A percentile compares a stretch with the other conserved stretches of the same genome.
Evolutionary conservation across 1,284 basidiomycete species (phyloP).

Genomic region (Fomitopsis schrenkii): DNA sequence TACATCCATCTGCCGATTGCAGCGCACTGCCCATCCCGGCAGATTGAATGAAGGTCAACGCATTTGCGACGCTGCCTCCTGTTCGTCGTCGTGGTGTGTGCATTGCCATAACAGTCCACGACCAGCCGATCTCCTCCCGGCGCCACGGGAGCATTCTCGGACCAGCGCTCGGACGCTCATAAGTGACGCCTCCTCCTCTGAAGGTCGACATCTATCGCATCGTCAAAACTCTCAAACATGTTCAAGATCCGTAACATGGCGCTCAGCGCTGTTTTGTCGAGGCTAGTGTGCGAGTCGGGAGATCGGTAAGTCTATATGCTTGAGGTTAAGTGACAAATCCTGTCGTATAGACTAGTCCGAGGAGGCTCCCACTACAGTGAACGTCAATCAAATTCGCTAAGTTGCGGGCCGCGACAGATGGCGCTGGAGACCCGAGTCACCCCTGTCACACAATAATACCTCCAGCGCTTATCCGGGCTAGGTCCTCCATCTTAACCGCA

Average conservation of each 20-base stretch:
- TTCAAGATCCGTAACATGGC: too few species aligned
- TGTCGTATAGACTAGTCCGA: neutral
- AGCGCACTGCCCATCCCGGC: neutral
- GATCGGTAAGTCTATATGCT: conserved; percentile 1
- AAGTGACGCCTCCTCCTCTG: neutral
- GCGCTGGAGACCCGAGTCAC: neutral
- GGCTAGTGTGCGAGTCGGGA: neutral
- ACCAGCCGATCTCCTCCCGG: neutral
- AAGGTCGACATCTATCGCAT: neutral
- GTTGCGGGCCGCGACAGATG: neutral
- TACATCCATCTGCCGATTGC: neutral
- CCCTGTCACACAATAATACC: neutral
- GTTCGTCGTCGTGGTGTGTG: neutral
- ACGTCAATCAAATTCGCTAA: neutral
- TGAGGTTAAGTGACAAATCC: conserved; percentile 5
- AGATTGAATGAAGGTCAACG: neutral
- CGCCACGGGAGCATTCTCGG: neutral
- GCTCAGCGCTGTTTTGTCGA: neutral
- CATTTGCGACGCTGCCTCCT: neutral
- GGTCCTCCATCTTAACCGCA: neutral
- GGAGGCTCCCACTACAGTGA: neutral
- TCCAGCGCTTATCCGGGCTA: neutral
- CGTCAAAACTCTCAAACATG: neutral
- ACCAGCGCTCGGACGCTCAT: neutral
- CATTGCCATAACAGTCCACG: neutral